phyloP scores from a whole-genome alignment of 495 filamentous ascomycete genomes.

The Friedmanniomyces endolithicus region DNA sequence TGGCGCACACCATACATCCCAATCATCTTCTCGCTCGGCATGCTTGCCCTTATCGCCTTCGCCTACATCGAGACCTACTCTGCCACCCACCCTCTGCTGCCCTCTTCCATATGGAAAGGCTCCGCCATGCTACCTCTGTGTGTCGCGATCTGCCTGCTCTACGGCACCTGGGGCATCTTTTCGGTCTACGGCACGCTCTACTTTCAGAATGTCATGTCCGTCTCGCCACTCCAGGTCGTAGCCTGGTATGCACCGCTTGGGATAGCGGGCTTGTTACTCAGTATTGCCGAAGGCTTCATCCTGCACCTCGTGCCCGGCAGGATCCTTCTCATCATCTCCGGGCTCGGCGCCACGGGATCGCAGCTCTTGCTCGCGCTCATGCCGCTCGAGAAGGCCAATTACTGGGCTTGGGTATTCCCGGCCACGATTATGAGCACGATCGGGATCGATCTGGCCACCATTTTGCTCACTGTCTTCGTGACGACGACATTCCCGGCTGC shows the following conservation, averaged over 20 bases:
- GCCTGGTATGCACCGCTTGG: conserved; percentile 73
- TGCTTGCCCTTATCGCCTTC: conserved; percentile 42
- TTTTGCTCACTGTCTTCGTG: conserved; percentile 72
- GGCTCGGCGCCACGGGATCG: conserved; percentile 48
- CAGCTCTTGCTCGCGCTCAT: conserved; percentile 61
- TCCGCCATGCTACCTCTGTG: conserved; percentile 59
- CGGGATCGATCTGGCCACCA: conserved; percentile 73
- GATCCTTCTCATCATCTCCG: conserved; percentile 54
- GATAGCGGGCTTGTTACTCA: conserved; percentile 58
- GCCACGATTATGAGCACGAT: conserved; percentile 70
- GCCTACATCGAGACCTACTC: conserved; percentile 69
- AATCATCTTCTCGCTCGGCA: conserved; percentile 46
- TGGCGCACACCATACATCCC: conserved; percentile 65
- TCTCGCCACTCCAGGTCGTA: conserved; percentile 53
- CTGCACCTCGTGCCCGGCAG: conserved; percentile 68
- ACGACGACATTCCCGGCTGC: conserved; percentile 57
- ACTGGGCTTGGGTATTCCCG: conserved; percentile 68
- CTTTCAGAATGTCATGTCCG: conserved; percentile 58
- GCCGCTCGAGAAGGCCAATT: conserved; percentile 44
- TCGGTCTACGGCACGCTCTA: conserved; percentile 69
- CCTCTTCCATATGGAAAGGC: conserved; percentile 58
- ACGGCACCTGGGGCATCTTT: conserved; percentile 61
- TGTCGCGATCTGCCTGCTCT: conserved; percentile 56
- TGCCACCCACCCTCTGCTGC: conserved; percentile 58
- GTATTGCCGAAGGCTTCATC: conserved; percentile 58